Conservation (phyloP, 331 rosid species). For the Dryas integrifolia region DNA sequence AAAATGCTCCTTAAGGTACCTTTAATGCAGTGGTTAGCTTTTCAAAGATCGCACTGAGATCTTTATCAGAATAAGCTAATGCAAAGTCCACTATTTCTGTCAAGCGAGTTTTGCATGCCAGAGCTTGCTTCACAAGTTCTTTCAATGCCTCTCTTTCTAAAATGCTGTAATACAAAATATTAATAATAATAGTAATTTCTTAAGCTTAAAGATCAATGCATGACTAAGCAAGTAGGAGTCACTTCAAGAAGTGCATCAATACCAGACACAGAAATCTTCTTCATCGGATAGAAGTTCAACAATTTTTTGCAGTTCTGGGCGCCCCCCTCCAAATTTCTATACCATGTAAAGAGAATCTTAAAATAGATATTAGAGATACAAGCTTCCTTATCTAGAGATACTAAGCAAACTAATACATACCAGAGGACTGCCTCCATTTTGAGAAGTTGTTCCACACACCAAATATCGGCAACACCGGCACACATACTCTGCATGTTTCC, state of each 20-base stretch:
- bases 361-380: conserved; percentile 4
- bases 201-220: neutral
- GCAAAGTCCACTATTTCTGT: conserved; percentile 49
- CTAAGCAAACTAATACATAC: conserved; percentile 44
- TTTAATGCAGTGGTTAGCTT: conserved; percentile 61
- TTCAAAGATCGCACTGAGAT: conserved; percentile 44
- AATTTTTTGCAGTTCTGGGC: conserved; percentile 52
- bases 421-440: conserved; percentile 44
- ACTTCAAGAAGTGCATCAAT: conserved; percentile 24
- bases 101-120: conserved; percentile 53
- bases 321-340: conserved; percentile 56
- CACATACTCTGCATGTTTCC: conserved; percentile 31
- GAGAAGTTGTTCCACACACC: conserved; percentile 38
- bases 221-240: neutral
- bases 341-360: conserved; percentile 27
- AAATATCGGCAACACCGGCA: conserved; percentile 62
- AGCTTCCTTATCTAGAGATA: conserved; percentile 7
- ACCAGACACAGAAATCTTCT: conserved; percentile 59
- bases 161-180: conserved; percentile 45
- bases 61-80: conserved; percentile 42
- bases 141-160: conserved; percentile 61
- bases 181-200: conserved; percentile 20
- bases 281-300: conserved; percentile 47
- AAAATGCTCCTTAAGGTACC: conserved; percentile 40
- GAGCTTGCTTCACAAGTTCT: conserved; percentile 60